Evolutionary conservation across 441 rosid genomes (phyloP), one percentile per base, ranked within the genome.

Genomic region (Macaranga tanarius): DNA sequence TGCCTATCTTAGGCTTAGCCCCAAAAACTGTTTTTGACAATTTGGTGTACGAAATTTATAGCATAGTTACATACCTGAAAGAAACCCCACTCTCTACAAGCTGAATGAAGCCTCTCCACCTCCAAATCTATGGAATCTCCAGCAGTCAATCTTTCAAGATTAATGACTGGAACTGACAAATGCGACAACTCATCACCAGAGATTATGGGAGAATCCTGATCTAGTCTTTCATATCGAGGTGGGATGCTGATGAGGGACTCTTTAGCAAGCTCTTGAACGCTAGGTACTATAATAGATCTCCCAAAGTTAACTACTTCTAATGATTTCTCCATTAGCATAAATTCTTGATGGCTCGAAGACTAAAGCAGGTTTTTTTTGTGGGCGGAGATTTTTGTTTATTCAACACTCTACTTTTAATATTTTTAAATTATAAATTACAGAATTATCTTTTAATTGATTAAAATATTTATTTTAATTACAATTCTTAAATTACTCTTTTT

Each of bases 71-170:
- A 11, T 28, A 76, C 75, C 75, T 71, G 79, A 59, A 76, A 76
- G 57, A 76, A 76, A 22, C 79, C 79, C 79, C 75, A 76, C 0
- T 76, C 42, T 58, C 23, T 44, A 42, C 75, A 71, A 65, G 79
- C 79, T 12, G 55, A 1, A 44, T 76, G 60, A 34, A 76, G 15
- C 54, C 23, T 76, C 6, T 48, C 31, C 62, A 76, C 19, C 72
- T 71, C 79, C 12, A 31, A 40, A 9, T 63, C 70, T 26, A 55
- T 45, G 75, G 16, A 55, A 19, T 71, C 71, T 42, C 5, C 38
- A 64, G 52, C 38, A 10, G 10, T 6, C 44, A 76, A 19, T 16
- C 40, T 76, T 19, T 65, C 13, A 64, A 70, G 56, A 20, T 76
- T 72, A 47, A 76, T 76, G 34, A 70, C 56, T 0, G 79, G 79